These are phyloP conservation scores for Monilinia vaccinii-corymbosi DNA, from an alignment of 2,329 filamentous ascomycete species.

Conservation along the genomic window DNA sequence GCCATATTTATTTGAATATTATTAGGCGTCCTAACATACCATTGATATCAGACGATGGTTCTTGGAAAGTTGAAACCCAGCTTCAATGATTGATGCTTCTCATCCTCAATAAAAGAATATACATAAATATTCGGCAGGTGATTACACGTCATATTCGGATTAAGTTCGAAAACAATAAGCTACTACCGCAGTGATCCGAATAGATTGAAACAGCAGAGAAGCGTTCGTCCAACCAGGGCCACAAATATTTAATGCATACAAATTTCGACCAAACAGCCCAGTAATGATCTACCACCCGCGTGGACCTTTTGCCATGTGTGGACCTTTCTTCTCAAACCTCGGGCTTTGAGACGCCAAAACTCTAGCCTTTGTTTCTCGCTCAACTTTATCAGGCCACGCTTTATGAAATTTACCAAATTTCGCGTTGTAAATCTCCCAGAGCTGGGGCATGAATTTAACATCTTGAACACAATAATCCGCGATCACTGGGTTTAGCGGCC, in stretches of 20 bases:
- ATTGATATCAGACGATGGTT: not conserved
- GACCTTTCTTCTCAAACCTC: constrained; percentile 1
- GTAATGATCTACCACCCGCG: not conserved
- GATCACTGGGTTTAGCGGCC: constrained; percentile 35
- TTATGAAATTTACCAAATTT: not conserved
- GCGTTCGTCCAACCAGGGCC: not conserved
- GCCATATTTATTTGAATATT: not conserved
- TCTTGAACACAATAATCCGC: constrained; percentile 39
- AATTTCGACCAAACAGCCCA: not conserved
- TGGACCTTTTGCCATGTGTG: constrained; percentile 9
- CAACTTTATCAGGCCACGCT: not conserved
- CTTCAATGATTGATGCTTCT: not conserved
- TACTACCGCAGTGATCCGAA: too few relatives aligned
- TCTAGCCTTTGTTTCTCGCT: constrained; percentile 5
- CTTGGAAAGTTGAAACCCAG: not conserved
- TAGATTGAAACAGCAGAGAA: not conserved
- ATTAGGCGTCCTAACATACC: not conserved
- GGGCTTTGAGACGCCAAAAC: constrained; percentile 4
- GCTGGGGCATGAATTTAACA: constrained; percentile 33
- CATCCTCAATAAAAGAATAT: not conserved
- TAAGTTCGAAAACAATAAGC: not conserved
- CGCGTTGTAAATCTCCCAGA: constrained; percentile 30
- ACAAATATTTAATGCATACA: not conserved
- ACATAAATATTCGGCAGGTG: too few relatives aligned
- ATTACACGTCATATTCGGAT: not conserved